phyloP scores from a whole-genome alignment of 768 basidiomycete species.

The Lentinula aciculospora region DNA sequence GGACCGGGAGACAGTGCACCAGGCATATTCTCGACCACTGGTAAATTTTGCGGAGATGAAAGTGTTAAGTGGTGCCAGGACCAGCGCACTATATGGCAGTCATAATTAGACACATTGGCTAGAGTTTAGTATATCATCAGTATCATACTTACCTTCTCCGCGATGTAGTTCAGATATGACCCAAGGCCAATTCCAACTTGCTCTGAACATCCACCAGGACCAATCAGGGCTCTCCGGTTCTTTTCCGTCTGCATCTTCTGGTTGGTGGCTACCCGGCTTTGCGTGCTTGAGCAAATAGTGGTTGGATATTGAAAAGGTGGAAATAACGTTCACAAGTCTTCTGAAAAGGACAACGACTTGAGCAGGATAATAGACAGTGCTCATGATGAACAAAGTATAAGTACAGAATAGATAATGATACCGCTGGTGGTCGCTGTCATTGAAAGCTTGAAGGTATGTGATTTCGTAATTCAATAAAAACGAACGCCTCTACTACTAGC shows the following conservation, averaged over 20 bases:
- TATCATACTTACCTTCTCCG: background rate
- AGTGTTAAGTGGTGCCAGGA: background rate
- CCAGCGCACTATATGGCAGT: background rate
- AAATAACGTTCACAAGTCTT: constrained; percentile 62
- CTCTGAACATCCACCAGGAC: constrained; percentile 2
- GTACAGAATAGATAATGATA: background rate
- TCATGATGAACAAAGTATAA: constrained; percentile 24
- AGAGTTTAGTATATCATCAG: too few species aligned
- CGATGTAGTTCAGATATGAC: background rate
- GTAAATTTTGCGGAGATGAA: background rate
- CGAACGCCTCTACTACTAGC: too few species aligned
- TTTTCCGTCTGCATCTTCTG: constrained; percentile 3
- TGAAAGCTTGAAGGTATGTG: background rate
- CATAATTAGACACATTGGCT: background rate
- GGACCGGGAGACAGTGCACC: background rate
- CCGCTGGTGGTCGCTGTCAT: background rate
- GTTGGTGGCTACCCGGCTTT: constrained; percentile 7
- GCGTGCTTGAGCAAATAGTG: constrained; percentile 42
- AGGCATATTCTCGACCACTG: background rate
- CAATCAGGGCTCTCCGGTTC: background rate
- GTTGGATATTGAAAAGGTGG: constrained; percentile 63
- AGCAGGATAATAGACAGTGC: constrained; percentile 43
- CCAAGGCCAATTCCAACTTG: constrained; percentile 12
- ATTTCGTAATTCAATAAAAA: background rate
- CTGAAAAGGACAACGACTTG: constrained; percentile 58